Conservation (phyloP, 2,329 filamentous ascomycete species). For the Verticillium alfalfae region DNA sequence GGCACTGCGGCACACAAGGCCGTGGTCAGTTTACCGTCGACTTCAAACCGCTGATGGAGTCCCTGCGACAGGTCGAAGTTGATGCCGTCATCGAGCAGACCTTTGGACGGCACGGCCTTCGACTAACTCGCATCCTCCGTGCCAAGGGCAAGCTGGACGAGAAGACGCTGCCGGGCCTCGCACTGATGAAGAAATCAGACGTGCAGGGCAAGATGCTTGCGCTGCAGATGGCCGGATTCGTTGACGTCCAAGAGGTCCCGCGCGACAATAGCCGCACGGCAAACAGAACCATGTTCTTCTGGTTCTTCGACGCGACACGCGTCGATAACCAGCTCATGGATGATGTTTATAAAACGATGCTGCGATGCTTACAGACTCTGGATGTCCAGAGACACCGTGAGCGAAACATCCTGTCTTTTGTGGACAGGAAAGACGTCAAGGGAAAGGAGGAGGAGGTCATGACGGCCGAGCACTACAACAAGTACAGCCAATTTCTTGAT, state of each 20-base stretch:
- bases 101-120: slow-evolving; percentile 71
- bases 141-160: slow-evolving; percentile 93
- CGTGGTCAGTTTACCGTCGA: slow-evolving; percentile 78
- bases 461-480: slow-evolving; percentile 64
- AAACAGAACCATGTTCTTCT: slow-evolving; percentile 81
- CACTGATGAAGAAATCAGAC: slow-evolving; percentile 79
- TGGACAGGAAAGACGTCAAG: slow-evolving; percentile 79
- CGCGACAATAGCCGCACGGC: slow-evolving; percentile 78
- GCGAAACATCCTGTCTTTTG: slow-evolving; percentile 69
- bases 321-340: slow-evolving; percentile 68
- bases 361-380: slow-evolving; percentile 75
- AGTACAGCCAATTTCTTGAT: slow-evolving; percentile 52
- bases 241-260: slow-evolving; percentile 91
- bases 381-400: slow-evolving; percentile 69
- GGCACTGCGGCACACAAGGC: slow-evolving; percentile 57
- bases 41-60: slow-evolving; percentile 66
- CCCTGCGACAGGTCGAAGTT: slow-evolving; percentile 70
- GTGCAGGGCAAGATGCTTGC: slow-evolving; percentile 78
- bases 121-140: slow-evolving; percentile 78
- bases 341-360: slow-evolving; percentile 84
- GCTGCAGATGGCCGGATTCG: slow-evolving; percentile 80
- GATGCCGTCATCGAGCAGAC: slow-evolving; percentile 75
- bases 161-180: slow-evolving; percentile 74
- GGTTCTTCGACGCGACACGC: slow-evolving; percentile 79
- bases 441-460: slow-evolving; percentile 79